These are phyloP conservation scores for Penicillium malachiteum DNA, from an alignment of 495 filamentous ascomycete species.

Conservation along the genomic window DNA sequence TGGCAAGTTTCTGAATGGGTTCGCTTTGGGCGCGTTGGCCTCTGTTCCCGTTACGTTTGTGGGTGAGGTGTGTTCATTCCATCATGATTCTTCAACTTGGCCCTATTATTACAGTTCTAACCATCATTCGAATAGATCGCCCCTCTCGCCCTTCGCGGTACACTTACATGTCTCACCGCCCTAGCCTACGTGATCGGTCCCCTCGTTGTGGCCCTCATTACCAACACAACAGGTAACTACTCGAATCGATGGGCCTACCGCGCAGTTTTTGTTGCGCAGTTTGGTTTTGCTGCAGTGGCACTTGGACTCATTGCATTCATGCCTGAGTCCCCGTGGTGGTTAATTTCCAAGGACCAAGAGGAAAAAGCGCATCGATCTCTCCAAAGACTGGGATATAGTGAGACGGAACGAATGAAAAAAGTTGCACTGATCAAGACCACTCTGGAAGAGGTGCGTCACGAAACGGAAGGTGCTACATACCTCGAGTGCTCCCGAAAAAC, in stretches of 20 bases:
- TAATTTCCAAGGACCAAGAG: conserved; percentile 13
- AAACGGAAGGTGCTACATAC: conserved; percentile 34
- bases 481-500: conserved; percentile 34
- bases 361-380: conserved; percentile 8
- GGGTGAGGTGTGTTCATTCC: conserved; percentile 20
- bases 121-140: conserved; percentile 10
- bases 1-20: conserved; percentile 35
- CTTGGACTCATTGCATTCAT: conserved; percentile 12
- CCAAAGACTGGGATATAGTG: conserved; percentile 13
- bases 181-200: conserved; percentile 30
- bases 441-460: conserved; percentile 23
- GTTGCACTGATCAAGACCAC: conserved; percentile 13
- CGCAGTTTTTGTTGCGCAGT: conserved; percentile 30
- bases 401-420: conserved; percentile 8
- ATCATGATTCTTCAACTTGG: neutral
- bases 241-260: conserved; percentile 33
- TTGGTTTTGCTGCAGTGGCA: conserved; percentile 22
- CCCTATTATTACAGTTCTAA: neutral
- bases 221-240: conserved; percentile 19
- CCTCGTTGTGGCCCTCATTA: conserved; percentile 27
- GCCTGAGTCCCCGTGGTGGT: conserved; percentile 27
- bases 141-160: conserved; percentile 29
- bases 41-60: conserved; percentile 28
- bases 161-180: conserved; percentile 22
- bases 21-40: conserved; percentile 23